phyloP scores from a whole-genome alignment of 2,329 filamentous ascomycete genomes.

The Aspergillus novoparasiticus region DNA sequence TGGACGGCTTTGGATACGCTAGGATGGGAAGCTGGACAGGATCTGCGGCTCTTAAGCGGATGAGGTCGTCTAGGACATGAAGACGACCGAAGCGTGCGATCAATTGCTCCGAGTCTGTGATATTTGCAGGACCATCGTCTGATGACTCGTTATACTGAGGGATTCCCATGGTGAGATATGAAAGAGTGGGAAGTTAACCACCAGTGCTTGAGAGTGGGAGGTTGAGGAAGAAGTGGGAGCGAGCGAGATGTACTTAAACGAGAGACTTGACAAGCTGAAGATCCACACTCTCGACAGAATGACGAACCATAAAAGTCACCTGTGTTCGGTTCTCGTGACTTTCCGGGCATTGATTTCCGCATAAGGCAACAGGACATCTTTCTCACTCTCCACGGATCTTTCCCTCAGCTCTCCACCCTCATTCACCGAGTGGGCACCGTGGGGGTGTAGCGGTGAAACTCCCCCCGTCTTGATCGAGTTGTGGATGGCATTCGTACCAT shows the following conservation, averaged over 20 bases:
- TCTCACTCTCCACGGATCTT: background rate
- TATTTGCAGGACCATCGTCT: background rate
- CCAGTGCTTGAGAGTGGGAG: background rate
- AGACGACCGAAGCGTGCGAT: conserved; percentile 41
- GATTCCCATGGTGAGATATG: conserved; percentile 20
- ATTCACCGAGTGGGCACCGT: background rate
- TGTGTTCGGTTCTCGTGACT: background rate
- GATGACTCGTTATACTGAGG: conserved; percentile 15
- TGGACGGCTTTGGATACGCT: conserved; percentile 40
- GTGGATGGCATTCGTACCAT: background rate
- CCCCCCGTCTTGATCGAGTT: background rate
- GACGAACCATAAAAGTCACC: background rate
- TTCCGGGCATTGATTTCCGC: background rate
- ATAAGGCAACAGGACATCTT: background rate
- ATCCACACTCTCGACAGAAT: background rate
- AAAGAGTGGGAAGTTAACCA: background rate
- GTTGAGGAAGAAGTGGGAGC: background rate
- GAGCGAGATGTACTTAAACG: conserved; percentile 11
- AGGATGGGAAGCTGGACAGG: conserved; percentile 45
- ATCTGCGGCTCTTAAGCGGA: conserved; percentile 43
- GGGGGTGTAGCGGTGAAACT: background rate
- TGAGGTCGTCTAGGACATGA: conserved; percentile 46
- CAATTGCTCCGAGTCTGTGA: conserved; percentile 16
- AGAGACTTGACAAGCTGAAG: background rate
- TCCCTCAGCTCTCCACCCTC: background rate